Base-by-base conservation (phyloP, 1,284 basidiomycete genomes). In the Amylostereum chailletii region DNA sequence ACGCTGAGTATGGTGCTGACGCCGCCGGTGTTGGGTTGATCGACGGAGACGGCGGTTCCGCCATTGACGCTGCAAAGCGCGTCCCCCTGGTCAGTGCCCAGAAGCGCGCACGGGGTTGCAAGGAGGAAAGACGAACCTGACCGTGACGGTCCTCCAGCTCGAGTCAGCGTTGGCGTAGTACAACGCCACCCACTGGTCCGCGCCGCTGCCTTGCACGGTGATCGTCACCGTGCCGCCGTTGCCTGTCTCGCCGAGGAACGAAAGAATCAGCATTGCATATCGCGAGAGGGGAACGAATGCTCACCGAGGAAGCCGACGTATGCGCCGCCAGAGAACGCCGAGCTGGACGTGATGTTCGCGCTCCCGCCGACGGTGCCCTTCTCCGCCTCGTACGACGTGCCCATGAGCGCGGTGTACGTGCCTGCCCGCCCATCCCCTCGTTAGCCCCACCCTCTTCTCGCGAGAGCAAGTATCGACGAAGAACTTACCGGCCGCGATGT, bases 111-210 rank as follows among this genome's bases (percentile, higher is more conserved):
- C 11, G 33, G 3, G 5, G 36, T 7, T 26, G 31, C n/a, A 38
- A 30, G n/a, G 33, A 32, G 4, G 19, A 3, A 44, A 2, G 6
- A 57, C 65, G 41, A 54, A 77, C 77, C 76, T 81, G 54, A 81
- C 68, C 3, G 79, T 83, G 2, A 74, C 76, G 58, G 73, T 81
- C 52, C 79, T 69, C 74, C 75, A 83, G 1, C 68, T 63, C 1
- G 74, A 75, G 56, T 82, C 80, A 34, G 60, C 77, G 56, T 81
- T 81, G 2, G 78, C 75, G 56, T 74, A 79, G 60, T 80, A 78
- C 30, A 81, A 59, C 4, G 77, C 65, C 27, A 83, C 71, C 79
- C 79, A 82, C 56, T 81, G 79, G 3, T 65, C 67, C 9, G 60
- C 60, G 4, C 79, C 79, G 49, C 65, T 74, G 9, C 80, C 78